phyloP scores from a whole-genome alignment of 2,329 filamentous ascomycete genomes.

The Colletotrichum sp. region DNA sequence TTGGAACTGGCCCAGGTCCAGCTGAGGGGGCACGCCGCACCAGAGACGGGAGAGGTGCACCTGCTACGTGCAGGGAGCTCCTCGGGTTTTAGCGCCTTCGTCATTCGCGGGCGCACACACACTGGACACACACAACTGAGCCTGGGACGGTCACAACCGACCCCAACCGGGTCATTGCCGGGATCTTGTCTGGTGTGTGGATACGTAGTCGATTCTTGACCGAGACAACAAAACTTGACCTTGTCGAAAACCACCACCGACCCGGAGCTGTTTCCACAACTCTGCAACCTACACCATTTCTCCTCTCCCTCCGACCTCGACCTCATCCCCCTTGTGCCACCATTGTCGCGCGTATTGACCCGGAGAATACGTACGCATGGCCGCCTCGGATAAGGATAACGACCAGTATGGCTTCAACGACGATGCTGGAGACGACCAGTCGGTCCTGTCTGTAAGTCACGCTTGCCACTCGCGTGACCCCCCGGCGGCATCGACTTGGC shows the following conservation, averaged over 20 bases:
- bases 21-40: background rate
- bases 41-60: background rate
- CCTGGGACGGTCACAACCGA: background rate
- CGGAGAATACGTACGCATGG: constrained; percentile 34
- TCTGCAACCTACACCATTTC: background rate
- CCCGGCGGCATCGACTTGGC: background rate
- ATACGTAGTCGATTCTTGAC: constrained; percentile 19
- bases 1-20: background rate
- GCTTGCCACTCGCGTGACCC: constrained; percentile 9
- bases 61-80: constrained; percentile 8
- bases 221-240: constrained; percentile 22
- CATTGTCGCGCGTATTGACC: constrained; percentile 16
- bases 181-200: constrained; percentile 16
- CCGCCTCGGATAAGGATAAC: constrained; percentile 46
- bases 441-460: constrained; percentile 42
- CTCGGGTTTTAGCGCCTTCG: constrained; percentile 7
- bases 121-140: background rate
- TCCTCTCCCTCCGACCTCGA: background rate
- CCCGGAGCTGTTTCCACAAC: constrained; percentile 4
- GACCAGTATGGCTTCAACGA: constrained; percentile 49
- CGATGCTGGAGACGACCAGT: constrained; percentile 54
- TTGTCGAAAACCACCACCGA: constrained; percentile 8
- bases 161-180: constrained; percentile 7
- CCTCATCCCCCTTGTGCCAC: constrained; percentile 1
- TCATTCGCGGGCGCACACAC: background rate